These are phyloP conservation scores for Skeletonema tropicum DNA, from an alignment of 108 stramenopile genomes.

Conservation along the genomic window DNA sequence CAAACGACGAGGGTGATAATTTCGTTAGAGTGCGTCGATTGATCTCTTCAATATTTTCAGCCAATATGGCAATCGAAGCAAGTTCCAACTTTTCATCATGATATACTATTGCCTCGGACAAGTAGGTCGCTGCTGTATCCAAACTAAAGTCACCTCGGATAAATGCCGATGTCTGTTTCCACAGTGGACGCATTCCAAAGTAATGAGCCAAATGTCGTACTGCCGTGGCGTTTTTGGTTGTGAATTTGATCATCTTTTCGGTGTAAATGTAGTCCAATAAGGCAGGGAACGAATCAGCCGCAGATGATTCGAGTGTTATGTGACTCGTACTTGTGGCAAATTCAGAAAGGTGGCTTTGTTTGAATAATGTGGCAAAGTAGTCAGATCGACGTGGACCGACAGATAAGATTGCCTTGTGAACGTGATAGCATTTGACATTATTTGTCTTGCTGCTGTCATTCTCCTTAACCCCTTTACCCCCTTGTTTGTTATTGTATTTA, in stretches of 20 bases:
- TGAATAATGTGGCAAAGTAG: conserved; percentile 56
- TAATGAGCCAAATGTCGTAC: conserved; percentile 55
- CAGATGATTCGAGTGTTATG: conserved; percentile 45
- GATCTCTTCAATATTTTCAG: conserved; percentile 46
- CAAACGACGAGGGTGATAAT: conserved; percentile 44
- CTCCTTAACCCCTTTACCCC: neutral
- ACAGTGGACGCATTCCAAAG: conserved; percentile 53
- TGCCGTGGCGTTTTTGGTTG: conserved; percentile 47
- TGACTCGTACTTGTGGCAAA: conserved; percentile 35
- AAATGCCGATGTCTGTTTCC: conserved; percentile 46
- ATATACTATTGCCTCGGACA: conserved; percentile 45
- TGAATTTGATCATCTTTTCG: conserved; percentile 47
- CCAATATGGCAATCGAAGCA: conserved; percentile 44
- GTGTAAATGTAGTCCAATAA: conserved; percentile 51
- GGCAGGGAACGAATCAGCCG: conserved; percentile 50
- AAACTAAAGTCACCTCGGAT: conserved; percentile 47
- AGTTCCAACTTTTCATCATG: conserved; percentile 52
- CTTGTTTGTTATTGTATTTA: conserved; percentile 5
- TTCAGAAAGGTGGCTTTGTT: conserved; percentile 46
- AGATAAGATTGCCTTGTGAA: conserved; percentile 50
- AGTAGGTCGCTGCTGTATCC: conserved; percentile 38
- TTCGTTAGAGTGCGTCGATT: conserved; percentile 39
- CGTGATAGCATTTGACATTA: conserved; percentile 30
- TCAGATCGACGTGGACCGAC: conserved; percentile 54
- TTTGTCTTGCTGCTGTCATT: neutral